A percentile compares a stretch with the other conserved stretches of the same genome.
Evolutionary conservation across 164 flowering plant genomes (phyloP).

Genomic region (Dillenia turbinata): DNA sequence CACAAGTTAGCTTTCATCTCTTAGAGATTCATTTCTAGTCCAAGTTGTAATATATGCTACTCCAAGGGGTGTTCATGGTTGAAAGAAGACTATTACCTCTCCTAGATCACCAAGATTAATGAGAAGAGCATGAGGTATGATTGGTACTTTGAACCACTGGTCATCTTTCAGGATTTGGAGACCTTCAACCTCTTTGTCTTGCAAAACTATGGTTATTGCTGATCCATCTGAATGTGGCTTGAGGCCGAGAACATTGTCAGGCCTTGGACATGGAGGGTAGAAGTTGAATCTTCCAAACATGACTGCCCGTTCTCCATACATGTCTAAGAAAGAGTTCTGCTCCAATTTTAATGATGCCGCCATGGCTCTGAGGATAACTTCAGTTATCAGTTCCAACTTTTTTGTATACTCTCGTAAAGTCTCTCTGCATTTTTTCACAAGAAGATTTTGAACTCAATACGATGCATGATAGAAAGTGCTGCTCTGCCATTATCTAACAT

Average conservation of each 20-base stretch:
- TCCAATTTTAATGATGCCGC: constrained; percentile 37
- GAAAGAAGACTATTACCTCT: constrained; percentile 17
- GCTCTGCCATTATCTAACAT: too few relatives aligned
- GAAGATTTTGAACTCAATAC: too few relatives aligned
- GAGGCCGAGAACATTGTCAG: constrained; percentile 40
- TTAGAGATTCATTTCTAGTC: not conserved
- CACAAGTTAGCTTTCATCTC: too few relatives aligned
- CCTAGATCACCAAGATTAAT: constrained; percentile 39
- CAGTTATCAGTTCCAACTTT: constrained; percentile 14
- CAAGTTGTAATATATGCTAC: not conserved
- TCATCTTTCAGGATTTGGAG: constrained; percentile 46
- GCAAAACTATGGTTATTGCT: constrained; percentile 44
- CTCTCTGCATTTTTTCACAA: constrained; percentile 19
- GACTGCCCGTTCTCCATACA: constrained; percentile 20
- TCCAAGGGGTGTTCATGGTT: not conserved
- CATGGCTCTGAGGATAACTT: constrained; percentile 28
- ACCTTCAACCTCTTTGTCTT: constrained; percentile 54
- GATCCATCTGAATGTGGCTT: constrained; percentile 56
- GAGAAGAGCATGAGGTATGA: constrained; percentile 40
- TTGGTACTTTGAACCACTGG: constrained; percentile 43
- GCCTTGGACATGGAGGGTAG: constrained; percentile 43
- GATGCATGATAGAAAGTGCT: too few relatives aligned
- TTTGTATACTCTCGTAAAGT: constrained; percentile 24
- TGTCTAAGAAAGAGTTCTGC: constrained; percentile 29
- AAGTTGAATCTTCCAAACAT: constrained; percentile 37